Percentiles rank a stretch among this genome's conserved stretches.
phyloP scores from a whole-genome alignment of 495 filamentous ascomycete species.

The Letharia columbiana region DNA sequence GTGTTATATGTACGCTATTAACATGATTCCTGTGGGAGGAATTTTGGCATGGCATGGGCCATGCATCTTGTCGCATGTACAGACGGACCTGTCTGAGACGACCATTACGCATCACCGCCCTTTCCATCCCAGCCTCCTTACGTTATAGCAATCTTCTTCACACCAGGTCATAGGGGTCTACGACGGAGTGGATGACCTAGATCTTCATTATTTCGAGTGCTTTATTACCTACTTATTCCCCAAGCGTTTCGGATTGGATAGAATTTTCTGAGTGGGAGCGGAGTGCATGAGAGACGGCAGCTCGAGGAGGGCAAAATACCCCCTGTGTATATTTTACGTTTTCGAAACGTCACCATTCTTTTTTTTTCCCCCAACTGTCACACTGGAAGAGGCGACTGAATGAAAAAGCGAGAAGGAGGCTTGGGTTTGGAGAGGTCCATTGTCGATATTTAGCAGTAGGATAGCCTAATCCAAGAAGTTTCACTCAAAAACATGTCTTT shows the following conservation, averaged over 20 bases:
- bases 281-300: background rate
- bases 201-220: conserved; percentile 1
- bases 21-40: conserved; percentile 4
- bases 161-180: background rate
- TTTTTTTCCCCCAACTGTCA: background rate
- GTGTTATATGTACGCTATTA: conserved; percentile 13
- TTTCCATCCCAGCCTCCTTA: background rate
- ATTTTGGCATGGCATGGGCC: background rate
- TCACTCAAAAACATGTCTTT: background rate
- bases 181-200: background rate
- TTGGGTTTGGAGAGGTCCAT: background rate
- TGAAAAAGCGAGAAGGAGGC: background rate
- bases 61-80: conserved; percentile 2
- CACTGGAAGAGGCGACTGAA: background rate
- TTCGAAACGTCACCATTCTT: background rate
- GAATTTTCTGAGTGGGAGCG: conserved; percentile 4
- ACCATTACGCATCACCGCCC: background rate
- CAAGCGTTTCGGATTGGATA: conserved; percentile 9
- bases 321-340: conserved; percentile 18
- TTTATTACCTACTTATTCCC: conserved; percentile 8
- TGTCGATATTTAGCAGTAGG: conserved; percentile 1
- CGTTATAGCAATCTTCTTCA: conserved; percentile 2
- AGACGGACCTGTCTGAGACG: background rate
- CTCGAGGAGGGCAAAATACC: conserved; percentile 1
- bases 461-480: background rate